phyloP scores from a whole-genome alignment of 805 yeast genomes.

The Saccharomycopsis olivae region DNA sequence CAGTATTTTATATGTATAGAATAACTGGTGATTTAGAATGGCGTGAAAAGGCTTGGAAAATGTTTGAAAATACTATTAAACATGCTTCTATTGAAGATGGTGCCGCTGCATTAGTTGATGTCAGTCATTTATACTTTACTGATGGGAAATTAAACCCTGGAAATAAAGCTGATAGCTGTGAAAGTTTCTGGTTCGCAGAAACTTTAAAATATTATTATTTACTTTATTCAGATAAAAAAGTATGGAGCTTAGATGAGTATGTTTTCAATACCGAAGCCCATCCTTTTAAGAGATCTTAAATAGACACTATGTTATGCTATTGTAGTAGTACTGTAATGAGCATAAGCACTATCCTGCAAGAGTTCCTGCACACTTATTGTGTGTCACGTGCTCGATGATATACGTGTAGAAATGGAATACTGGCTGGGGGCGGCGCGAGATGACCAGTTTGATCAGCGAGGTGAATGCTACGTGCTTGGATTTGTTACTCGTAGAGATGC shows the following conservation, averaged over 20 bases:
- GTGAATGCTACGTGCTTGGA: conserved; percentile 51
- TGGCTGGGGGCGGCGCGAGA: too few relatives aligned
- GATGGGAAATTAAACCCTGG: conserved; percentile 21
- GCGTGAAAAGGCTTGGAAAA: conserved; percentile 43
- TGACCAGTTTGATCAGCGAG: conserved; percentile 19
- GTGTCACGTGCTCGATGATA: too few relatives aligned
- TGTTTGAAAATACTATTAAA: conserved; percentile 31
- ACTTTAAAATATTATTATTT: conserved; percentile 47
- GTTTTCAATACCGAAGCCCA: conserved; percentile 57
- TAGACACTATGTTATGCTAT: too few relatives aligned
- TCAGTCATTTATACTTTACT: conserved; percentile 25
- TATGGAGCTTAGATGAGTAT: conserved; percentile 40
- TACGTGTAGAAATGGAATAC: too few relatives aligned
- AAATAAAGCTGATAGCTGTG: conserved; percentile 26
- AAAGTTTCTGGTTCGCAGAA: conserved; percentile 48
- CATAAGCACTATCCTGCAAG: too few relatives aligned
- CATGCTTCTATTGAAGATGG: conserved; percentile 21
- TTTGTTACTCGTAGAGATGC: conserved; percentile 61
- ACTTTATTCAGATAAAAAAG: conserved; percentile 34
- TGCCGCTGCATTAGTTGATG: conserved; percentile 30
- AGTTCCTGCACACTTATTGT: too few relatives aligned
- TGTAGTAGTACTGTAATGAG: too few relatives aligned
- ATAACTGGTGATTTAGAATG: conserved; percentile 49
- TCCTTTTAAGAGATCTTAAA: conserved; percentile 33
- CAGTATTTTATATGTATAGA: conserved; percentile 47